A percentile compares a stretch with the other conserved stretches of the same genome.
These are phyloP conservation scores for Wickerhamomyces tratensis DNA, from an alignment of 805 yeast genomes.

Conservation along the genomic window DNA sequence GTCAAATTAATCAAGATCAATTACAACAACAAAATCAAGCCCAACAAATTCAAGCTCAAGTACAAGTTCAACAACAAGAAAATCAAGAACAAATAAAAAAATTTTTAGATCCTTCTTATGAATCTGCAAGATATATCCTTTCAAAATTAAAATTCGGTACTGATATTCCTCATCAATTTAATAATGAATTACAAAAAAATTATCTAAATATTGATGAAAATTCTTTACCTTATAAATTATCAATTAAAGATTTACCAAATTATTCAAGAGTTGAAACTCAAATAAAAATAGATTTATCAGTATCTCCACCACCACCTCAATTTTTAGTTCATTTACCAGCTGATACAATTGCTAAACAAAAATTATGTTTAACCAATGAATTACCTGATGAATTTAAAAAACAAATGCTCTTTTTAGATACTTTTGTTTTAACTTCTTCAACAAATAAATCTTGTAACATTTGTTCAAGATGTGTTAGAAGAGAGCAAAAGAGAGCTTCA, in stretches of 20 bases:
- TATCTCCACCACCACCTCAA: constrained; percentile 74
- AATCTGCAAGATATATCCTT: constrained; percentile 13
- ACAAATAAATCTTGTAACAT: constrained; percentile 53
- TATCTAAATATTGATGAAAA: constrained; percentile 18
- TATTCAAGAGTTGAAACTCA: constrained; percentile 94
- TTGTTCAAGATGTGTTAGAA: constrained; percentile 80
- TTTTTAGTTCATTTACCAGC: constrained; percentile 71
- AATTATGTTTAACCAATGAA: constrained; percentile 47
- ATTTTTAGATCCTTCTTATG: constrained; percentile 11
- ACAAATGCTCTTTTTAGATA: constrained; percentile 59
- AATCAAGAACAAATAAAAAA: not conserved
- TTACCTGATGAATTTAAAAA: constrained; percentile 39
- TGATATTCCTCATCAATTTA: constrained; percentile 12
- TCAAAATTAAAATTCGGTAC: constrained; percentile 18
- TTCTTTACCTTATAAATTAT: constrained; percentile 33
- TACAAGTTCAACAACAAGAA: not conserved
- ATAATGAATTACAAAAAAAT: constrained; percentile 16
- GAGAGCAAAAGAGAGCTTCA: constrained; percentile 91
- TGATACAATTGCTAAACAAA: constrained; percentile 81
- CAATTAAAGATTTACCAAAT: constrained; percentile 57
- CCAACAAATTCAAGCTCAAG: not conserved
- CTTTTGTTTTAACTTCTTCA: constrained; percentile 65
- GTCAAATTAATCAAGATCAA: not conserved
- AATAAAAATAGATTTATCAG: constrained; percentile 60
- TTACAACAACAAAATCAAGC: no score